Base-by-base conservation (phyloP, 768 basidiomycete species). In the Podaxis sp. region DNA sequence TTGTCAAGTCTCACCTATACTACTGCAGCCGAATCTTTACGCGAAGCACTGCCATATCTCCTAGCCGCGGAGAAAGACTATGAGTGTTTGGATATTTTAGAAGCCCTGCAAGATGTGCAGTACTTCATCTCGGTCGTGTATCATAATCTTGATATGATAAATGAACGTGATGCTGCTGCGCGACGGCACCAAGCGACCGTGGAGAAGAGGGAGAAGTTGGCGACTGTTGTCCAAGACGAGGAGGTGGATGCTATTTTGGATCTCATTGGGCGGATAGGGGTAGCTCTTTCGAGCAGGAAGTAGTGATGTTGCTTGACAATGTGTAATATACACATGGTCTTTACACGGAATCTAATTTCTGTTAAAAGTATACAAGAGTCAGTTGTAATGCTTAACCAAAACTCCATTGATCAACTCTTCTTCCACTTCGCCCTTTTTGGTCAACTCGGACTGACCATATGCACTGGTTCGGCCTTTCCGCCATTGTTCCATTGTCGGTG, bases 41-140 rank as follows among this genome's bases (percentile, higher is more conserved):
- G 74, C 58, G 81, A 87, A 68, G 88, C 88, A 17, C 63, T 92
- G 15, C 79, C 75, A 3, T 89, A 86, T 72, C 79, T 94, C 11
- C 68, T 74, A 29, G 80, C 79, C 58, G 85, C 92, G 0, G 90
- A 90, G 70, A 71, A 71, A n/a, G 91, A 92, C 69, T 94, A 86
- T 70, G 66, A 69, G 43, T 71, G 69, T 4, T 71, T 94, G 41
- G 79, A 88, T 65, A 85, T 91, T 71, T 77, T 82, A 63, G 74
- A 77, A 50, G 82, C 88, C 3, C 70, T 83, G 37, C 79, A 82
- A 67, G 89, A 91, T 68, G 88, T 90, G 19, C 88, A 89, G 64
- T 93, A 89, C 75, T 72, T 90, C 56, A 73, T 88, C 33, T 84
- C 90, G 8, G 82, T 90, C 41, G 78, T 91, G 29, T 88, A 87